phyloP scores from a whole-genome alignment of 495 filamentous ascomycete species.

The Parathielavia appendiculata region DNA sequence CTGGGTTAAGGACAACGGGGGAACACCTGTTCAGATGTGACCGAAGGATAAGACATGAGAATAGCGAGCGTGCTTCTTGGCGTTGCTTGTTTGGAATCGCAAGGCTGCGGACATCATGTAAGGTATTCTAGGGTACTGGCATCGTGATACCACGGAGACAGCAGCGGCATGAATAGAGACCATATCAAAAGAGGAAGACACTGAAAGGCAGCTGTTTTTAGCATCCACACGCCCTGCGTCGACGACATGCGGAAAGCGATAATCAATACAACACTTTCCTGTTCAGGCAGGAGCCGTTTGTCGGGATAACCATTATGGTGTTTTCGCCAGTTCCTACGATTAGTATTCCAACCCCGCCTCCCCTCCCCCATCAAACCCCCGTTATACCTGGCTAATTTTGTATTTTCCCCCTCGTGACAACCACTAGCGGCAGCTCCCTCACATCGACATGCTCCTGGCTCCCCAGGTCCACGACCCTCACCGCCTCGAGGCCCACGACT shows the following conservation, averaged over 20 bases:
- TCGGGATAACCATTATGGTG: neutral
- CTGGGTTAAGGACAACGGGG: neutral
- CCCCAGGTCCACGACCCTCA: slow-evolving; percentile 76
- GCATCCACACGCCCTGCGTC: too few species aligned
- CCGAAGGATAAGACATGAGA: neutral
- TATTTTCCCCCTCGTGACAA: slow-evolving; percentile 43
- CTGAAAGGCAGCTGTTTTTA: too few species aligned
- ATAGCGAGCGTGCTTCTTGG: neutral
- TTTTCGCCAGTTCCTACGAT: neutral
- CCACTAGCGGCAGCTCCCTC: slow-evolving; percentile 68
- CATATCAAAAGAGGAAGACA: too few species aligned
- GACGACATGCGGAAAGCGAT: too few species aligned
- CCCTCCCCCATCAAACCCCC: slow-evolving; percentile 26
- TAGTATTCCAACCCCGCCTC: neutral
- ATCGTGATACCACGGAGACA: too few species aligned
- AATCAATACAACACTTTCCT: too few species aligned
- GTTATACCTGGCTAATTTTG: slow-evolving; percentile 6
- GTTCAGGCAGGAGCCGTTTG: too few species aligned
- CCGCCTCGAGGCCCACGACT: slow-evolving; percentile 68
- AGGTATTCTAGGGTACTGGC: too few species aligned
- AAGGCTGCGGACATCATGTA: neutral
- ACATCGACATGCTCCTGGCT: slow-evolving; percentile 80
- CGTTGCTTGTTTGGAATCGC: neutral
- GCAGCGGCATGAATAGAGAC: too few species aligned
- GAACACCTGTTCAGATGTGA: neutral